phyloP scores from a whole-genome alignment of 1,284 basidiomycete species.

The Cryptococcus sp. region DNA sequence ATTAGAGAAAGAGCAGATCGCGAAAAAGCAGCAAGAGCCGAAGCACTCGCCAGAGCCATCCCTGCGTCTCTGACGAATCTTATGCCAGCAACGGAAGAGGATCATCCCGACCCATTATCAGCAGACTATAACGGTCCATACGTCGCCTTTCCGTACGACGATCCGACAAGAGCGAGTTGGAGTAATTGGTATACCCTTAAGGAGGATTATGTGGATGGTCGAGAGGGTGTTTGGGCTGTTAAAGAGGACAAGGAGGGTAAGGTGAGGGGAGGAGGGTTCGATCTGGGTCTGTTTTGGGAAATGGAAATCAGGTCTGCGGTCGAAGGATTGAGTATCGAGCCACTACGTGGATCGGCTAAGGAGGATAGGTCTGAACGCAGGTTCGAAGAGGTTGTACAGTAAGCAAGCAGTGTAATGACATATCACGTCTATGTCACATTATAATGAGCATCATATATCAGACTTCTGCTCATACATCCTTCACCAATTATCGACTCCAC shows the following conservation, averaged over 20 bases:
- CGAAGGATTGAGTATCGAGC: slow-evolving; percentile 57
- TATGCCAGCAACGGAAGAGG: neutral
- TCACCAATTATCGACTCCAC: neutral
- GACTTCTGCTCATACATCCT: neutral
- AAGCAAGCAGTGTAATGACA: neutral
- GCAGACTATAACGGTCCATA: slow-evolving; percentile 43
- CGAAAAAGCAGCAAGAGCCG: slow-evolving; percentile 30
- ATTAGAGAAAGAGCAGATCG: slow-evolving; percentile 54
- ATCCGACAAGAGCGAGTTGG: slow-evolving; percentile 25
- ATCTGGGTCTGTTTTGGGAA: slow-evolving; percentile 78
- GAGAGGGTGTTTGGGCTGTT: slow-evolving; percentile 62
- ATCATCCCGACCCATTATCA: slow-evolving; percentile 24
- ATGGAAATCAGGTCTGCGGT: slow-evolving; percentile 72
- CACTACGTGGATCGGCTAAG: slow-evolving; percentile 11
- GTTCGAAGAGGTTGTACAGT: neutral
- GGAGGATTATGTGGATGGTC: slow-evolving; percentile 44
- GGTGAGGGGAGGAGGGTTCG: slow-evolving; percentile 79
- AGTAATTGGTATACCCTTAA: slow-evolving; percentile 24
- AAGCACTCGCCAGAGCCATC: slow-evolving; percentile 25
- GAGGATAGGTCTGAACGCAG: neutral
- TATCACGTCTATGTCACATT: neutral
- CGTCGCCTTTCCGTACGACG: slow-evolving; percentile 41
- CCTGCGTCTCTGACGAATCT: slow-evolving; percentile 13
- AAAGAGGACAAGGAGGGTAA: slow-evolving; percentile 70
- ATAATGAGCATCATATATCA: neutral